Evolutionary conservation across 768 basidiomycete genomes (phyloP), one percentile per base, ranked within the genome.

Genomic region (Lepiota brunneoincarnata): DNA sequence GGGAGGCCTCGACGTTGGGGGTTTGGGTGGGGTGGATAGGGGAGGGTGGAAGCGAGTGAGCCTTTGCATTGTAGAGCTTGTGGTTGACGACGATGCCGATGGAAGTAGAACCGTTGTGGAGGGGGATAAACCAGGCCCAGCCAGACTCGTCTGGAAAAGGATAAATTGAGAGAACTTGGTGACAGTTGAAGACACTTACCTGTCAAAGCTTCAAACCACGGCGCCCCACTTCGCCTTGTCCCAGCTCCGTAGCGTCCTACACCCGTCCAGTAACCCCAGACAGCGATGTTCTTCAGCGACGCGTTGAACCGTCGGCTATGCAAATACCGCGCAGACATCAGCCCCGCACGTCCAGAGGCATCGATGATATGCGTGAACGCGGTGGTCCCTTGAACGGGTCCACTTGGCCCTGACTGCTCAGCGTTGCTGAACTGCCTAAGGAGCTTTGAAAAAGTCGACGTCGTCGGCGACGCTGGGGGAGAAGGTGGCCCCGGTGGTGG

Each of bases 181-280:
- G 4, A 28, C 26, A 42, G 37, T 36, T 39, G 42, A 5, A 42
- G 10, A 61, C 38, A 59, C 72, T 58, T 58, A 81, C 88, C 86
- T 63, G 79, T 82, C 39, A 90, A 67, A 4, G 87, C 84, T 65
- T 91, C 89, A 58, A 86, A 86, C 79, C 81, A 83, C 9, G 84
- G 84, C 0, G 83, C 75, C 7, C 83, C 82, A 64, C 80, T 72
- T 37, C 83, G 73, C 15, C 63, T 44, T 2, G 81, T 78, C 38
- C 76, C 77, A 21, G 55, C 54, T 3, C 79, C 80, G 61, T 86
- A 91, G 34, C 70, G 72, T 14, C 69, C 75, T 0, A 76, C 76
- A 17, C 75, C 74, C 36, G 64, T 72, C 87, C 87, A 91, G 61
- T 91, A 91, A 3, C 82, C 88, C 89, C 89, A 91, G 18, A 86